Base-by-base conservation (phyloP, 1,284 basidiomycete genomes). In the Cryptococcus deneoformans region DNA sequence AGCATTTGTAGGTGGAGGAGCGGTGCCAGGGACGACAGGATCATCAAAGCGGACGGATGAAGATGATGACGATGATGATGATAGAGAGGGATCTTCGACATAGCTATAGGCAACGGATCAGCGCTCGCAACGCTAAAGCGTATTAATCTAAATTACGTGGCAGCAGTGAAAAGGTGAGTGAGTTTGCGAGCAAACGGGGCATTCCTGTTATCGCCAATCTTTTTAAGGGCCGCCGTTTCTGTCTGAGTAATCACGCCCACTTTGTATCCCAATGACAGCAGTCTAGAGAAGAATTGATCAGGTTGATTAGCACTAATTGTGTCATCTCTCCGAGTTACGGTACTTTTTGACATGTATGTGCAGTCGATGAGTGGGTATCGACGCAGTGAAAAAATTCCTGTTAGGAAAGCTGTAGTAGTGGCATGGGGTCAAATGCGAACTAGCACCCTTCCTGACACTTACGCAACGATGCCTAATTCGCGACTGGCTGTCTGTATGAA, bases 181-280 rank as follows among this genome's bases (percentile, higher is more conserved):
- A 98, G 73, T 66, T 87, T 83, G 46, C 95, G 84, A 12, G 86
- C 85, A 68, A 99, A 99, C 0, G 90, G 86, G 0, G 84, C 82
- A 68, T 88, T 90, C 50, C 86, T 83, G 62, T 87, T 94, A 56
- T 92, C 89, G 56, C 92, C 84, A 3, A 83, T 86, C 73, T 94
- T 96, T 79, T 99, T 98, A 53, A 99, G 81, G 0, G 95, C 95
- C 0, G 95, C 91, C 0, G 95, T 98, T 78, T 99, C 95, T 3
- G 83, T 85, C 75, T 98, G 95, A n/a, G 87, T 84, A 1, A 96
- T 87, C 10, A 99, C 86, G 9, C 95, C 95, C 50, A 99, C 84
- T 85, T 92, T 90, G 73, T 92, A 83, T 0, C 94, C 94, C 54
- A 87, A 84, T 0, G 89, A 87, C 45, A 98, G 83, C 38, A 98